Conservation (phyloP, 208 protist species). For the Wallacemonas rigidus region DNA sequence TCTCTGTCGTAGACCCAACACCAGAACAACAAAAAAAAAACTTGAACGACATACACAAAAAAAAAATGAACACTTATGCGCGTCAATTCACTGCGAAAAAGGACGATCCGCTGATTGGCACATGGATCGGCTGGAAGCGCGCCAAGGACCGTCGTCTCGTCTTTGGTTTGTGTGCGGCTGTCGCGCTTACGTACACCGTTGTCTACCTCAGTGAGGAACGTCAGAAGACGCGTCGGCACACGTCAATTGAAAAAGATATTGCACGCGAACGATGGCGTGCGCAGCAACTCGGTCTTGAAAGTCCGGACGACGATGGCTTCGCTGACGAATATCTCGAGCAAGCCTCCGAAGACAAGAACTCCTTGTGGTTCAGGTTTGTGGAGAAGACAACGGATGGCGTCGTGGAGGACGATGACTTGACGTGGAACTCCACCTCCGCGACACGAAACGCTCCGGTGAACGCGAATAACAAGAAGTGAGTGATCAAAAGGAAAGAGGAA, state of each 20-base stretch:
- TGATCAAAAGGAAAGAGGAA: background rate
- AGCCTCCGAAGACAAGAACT: conserved; percentile 12
- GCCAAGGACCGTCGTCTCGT: conserved; percentile 49
- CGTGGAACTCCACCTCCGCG: conserved; percentile 11
- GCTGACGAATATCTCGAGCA: conserved; percentile 45
- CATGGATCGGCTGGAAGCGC: conserved; percentile 56
- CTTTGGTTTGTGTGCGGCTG: conserved; percentile 31
- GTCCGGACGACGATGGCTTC: conserved; percentile 69
- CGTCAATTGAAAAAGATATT: conserved; percentile 81
- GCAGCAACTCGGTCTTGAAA: conserved; percentile 51
- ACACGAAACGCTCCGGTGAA: background rate
- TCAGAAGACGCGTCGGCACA: conserved; percentile 51
- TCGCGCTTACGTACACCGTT: conserved; percentile 43
- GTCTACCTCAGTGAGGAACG: conserved; percentile 69
- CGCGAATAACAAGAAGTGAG: too few species aligned
- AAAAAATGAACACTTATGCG: conserved; percentile 67
- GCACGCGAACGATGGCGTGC: conserved; percentile 79
- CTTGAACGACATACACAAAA: background rate
- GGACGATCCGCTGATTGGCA: conserved; percentile 30
- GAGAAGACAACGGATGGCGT: conserved; percentile 24
- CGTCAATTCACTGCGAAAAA: conserved; percentile 41
- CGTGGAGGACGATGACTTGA: conserved; percentile 21
- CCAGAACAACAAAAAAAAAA: background rate
- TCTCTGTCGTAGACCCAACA: background rate
- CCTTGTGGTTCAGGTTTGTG: conserved; percentile 29